A percentile compares a stretch with the other conserved stretches of the same genome.
Evolutionary conservation across 2,329 filamentous ascomycete genomes (phyloP).

Genomic region (Penicillium sp.): DNA sequence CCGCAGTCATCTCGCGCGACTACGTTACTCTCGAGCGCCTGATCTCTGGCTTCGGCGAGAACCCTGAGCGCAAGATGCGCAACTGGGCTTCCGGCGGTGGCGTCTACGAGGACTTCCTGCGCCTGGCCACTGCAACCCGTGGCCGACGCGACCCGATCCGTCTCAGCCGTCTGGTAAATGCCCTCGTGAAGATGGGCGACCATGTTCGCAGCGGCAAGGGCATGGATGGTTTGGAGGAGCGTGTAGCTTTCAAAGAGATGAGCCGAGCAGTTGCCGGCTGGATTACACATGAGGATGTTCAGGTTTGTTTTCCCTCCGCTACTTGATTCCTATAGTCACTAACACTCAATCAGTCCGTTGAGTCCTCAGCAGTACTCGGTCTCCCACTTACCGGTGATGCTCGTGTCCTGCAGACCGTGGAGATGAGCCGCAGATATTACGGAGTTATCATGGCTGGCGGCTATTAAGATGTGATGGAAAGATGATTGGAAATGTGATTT

Average conservation of each 20-base stretch:
- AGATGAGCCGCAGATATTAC: constrained; percentile 69
- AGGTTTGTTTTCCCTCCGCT: constrained; percentile 46
- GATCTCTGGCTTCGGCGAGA: constrained; percentile 66
- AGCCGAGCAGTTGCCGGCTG: constrained; percentile 68
- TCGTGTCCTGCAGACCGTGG: constrained; percentile 66
- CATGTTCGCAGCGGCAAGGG: constrained; percentile 51
- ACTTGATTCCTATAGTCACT: neutral
- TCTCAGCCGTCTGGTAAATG: constrained; percentile 48
- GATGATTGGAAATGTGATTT: neutral
- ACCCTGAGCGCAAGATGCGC: constrained; percentile 59
- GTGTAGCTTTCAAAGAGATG: constrained; percentile 80
- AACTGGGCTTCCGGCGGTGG: constrained; percentile 78
- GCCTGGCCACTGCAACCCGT: constrained; percentile 44
- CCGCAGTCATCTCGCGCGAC: constrained; percentile 77
- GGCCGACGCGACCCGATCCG: constrained; percentile 43
- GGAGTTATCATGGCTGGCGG: constrained; percentile 58
- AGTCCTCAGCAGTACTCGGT: constrained; percentile 40
- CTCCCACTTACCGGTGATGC: constrained; percentile 66
- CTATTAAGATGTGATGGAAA: constrained; percentile 24
- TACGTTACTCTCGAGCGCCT: constrained; percentile 68
- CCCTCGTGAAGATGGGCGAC: constrained; percentile 44
- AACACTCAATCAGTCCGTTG: constrained; percentile 26
- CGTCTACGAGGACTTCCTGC: constrained; percentile 68
- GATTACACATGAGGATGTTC: constrained; percentile 59
- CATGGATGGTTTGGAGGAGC: constrained; percentile 54